Evolutionary conservation across 768 basidiomycete genomes (phyloP), one percentile per base, ranked within the genome.

Genomic region (Thelephora aurantiotincta): DNA sequence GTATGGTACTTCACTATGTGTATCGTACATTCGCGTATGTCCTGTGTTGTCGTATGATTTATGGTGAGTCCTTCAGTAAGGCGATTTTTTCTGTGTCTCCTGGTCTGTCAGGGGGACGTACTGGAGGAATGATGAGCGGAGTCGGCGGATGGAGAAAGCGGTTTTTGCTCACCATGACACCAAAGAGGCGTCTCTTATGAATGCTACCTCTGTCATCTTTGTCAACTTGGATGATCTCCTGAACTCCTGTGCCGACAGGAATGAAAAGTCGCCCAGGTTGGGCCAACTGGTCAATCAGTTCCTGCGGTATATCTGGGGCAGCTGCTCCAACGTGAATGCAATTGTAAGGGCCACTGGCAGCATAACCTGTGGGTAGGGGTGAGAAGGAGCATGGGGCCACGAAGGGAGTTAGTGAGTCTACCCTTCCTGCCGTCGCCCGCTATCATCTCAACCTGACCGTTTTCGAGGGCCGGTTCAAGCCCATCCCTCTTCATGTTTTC

Each of bases 241-340:
- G 79, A 12, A 53, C 54, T 12, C 62, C 55, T 1, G 67, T 70
- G 2, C 92, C 93, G 12, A 97, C 82, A 1, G 93, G 93, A 46
- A 97, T 88, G 66, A 97, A 93, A 83, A 97, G 90, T 46, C 80
- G 68, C 13, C 86, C 86, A 0, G 83, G 82, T 2, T 62, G 59
- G 22, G 80, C 80, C 2, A 91, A 77, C 57, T 94, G 92, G 12
- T 84, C 77, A 23, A 97, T 61, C 1, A 98, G 73, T 0, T 71
- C 61, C 18, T 73, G 61, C 0, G 93, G 92, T 12, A 91, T 63
- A 0, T 57, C 69, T 0, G 87, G 82, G 0, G 93, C 80, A 0
- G 94, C 93, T 0, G 94, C 94, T 3, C 94, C 94, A 34, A 97
- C 93, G 54, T 98, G 93, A 44, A 97, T 96, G 0, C 78, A 82